These are phyloP conservation scores for Suillus sp. DNA, from an alignment of 768 basidiomycete genomes.

Conservation along the genomic window DNA sequence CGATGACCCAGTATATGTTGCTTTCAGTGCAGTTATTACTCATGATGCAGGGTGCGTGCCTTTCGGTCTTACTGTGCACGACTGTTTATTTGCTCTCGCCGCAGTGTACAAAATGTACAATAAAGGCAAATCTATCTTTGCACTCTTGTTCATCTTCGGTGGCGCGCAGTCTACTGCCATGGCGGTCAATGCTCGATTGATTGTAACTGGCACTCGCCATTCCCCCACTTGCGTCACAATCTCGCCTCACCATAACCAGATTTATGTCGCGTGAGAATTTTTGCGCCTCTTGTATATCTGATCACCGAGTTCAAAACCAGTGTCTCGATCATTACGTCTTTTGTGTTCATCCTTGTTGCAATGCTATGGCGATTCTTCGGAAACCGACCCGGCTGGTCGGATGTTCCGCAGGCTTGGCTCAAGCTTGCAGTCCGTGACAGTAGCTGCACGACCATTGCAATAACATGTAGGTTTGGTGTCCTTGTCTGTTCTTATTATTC, in stretches of 20 bases:
- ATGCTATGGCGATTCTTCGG: conserved; percentile 22
- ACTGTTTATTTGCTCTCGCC: background rate
- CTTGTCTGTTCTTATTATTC: background rate
- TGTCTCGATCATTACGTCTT: conserved; percentile 22
- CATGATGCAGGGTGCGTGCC: conserved; percentile 23
- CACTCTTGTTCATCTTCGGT: conserved; percentile 16
- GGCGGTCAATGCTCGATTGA: conserved; percentile 18
- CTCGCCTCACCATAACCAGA: conserved; percentile 16
- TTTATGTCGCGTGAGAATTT: conserved; percentile 22
- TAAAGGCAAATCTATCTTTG: conserved; percentile 10
- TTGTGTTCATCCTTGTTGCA: conserved; percentile 20
- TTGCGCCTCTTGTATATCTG: background rate
- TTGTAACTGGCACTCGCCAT: conserved; percentile 15
- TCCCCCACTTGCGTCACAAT: conserved; percentile 22
- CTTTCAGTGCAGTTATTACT: conserved; percentile 16
- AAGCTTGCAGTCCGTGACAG: conserved; percentile 19
- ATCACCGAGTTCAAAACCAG: conserved; percentile 11
- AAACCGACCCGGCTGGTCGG: background rate
- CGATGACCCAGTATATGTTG: conserved; percentile 20
- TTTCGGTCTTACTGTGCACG: background rate
- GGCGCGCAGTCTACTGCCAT: conserved; percentile 20
- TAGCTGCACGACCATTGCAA: conserved; percentile 8
- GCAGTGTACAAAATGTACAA: conserved; percentile 25
- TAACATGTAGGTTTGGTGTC: conserved; percentile 17
- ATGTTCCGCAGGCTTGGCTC: background rate